Base-by-base conservation (phyloP, 2,329 filamentous ascomycete species). In the Mycosphaerella arachidis region DNA sequence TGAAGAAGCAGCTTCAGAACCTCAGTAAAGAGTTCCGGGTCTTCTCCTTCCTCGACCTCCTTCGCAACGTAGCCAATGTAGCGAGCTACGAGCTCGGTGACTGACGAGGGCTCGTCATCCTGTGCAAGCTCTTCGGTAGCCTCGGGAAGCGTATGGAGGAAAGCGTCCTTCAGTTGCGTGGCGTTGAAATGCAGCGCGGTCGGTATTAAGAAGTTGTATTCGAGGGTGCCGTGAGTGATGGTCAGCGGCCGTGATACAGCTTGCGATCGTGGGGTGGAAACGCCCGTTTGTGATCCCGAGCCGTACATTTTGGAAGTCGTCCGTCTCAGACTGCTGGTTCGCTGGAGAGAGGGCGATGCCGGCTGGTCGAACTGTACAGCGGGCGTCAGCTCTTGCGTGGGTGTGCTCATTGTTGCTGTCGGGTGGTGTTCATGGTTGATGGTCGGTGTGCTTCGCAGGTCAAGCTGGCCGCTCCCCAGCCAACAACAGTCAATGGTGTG, bases 71-170 rank as follows among this genome's bases (percentile, higher is more conserved):
- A 95, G 69, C 91, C 92, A 73, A 99, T 86, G 78, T 96, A 99
- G 74, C 93, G 86, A 63, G 91, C 92, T 33, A 99, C 91, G 62
- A 99, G 83, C 80, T 99, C 94, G 48, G 91, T 81, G 51, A 92
- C 86, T 27, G 95, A 99, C 40, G 94, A 97, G n/a, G 94, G 94
- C 81, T 99, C 95, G 70, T 99, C 94, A 81, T 99, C 95, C 74
- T 93, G 92, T 63, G 94, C 95, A 66, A 97, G 86, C 81, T 99
- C 94, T 75, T 99, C 94, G 74, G 95, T 99, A 59, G 94, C 90
- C 71, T 87, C 83, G 56, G 95, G 95, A 68, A 99, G 84, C 66
- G 87, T 91, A 52, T 90, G 84, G 66, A 86, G 84, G 79, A 99
- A 99, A 67, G 87, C 85, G 70, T 97, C 92, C 82, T 93, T 95